phyloP scores from a whole-genome alignment of 805 yeast species.

The Candida parachauliodes region DNA sequence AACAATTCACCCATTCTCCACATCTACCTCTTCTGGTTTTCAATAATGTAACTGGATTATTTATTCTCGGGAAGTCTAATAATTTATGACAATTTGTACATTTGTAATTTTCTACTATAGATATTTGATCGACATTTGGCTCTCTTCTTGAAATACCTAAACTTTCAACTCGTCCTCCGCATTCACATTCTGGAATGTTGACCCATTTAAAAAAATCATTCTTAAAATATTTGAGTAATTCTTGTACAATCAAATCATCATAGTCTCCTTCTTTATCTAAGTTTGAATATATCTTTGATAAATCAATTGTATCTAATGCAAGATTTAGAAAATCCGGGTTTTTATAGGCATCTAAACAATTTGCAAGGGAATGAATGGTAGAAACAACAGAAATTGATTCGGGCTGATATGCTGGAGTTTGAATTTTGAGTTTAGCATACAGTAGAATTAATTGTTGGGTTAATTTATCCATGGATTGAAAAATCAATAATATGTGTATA shows the following conservation, averaged over 20 bases:
- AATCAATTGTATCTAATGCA: slow-evolving; percentile 62
- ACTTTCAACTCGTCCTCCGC: slow-evolving; percentile 34
- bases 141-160: slow-evolving; percentile 29
- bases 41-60: slow-evolving; percentile 60
- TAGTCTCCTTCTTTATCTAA: slow-evolving; percentile 47
- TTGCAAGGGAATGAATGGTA: slow-evolving; percentile 1
- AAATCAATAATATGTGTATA: too few species aligned
- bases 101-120: slow-evolving; percentile 58
- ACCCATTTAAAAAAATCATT: slow-evolving; percentile 82
- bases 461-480: slow-evolving; percentile 4
- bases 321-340: slow-evolving; percentile 29
- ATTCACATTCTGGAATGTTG: slow-evolving; percentile 62
- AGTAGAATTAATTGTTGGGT: slow-evolving; percentile 10
- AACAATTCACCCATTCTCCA: slow-evolving; percentile 94
- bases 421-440: slow-evolving; percentile 9
- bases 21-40: slow-evolving; percentile 73
- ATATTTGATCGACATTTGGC: slow-evolving; percentile 49
- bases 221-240: slow-evolving; percentile 50
- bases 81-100: slow-evolving; percentile 49
- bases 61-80: slow-evolving; percentile 73
- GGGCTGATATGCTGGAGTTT: background rate
- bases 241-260: slow-evolving; percentile 35
- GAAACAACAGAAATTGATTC: slow-evolving; percentile 1
- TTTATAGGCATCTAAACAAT: slow-evolving; percentile 12
- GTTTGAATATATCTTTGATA: slow-evolving; percentile 53